Evolutionary conservation across 2,329 filamentous ascomycete species (phyloP).

Genomic region (Botrytis squamosa): DNA sequence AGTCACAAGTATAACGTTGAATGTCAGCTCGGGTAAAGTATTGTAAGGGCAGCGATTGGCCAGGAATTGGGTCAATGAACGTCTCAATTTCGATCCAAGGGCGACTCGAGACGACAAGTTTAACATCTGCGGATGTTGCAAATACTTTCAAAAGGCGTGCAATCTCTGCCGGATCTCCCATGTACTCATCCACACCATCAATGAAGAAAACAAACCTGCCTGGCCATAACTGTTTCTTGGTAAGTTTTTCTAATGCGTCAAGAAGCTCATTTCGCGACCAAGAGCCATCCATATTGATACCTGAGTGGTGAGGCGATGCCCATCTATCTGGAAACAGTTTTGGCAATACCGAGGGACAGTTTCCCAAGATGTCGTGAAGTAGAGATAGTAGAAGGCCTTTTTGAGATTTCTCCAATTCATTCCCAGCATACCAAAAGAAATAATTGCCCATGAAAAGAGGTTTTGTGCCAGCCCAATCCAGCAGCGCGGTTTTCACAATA

Average conservation of each 20-base stretch:
- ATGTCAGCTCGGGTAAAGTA: background rate
- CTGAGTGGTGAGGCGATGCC: background rate
- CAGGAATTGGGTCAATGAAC: background rate
- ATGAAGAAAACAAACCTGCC: background rate
- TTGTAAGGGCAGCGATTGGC: background rate
- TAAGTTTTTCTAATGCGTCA: background rate
- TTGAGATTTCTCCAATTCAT: slow-evolving; percentile 26
- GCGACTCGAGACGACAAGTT: background rate
- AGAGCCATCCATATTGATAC: background rate
- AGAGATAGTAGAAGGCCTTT: slow-evolving; percentile 24
- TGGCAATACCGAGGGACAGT: slow-evolving; percentile 8
- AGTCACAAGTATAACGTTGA: background rate
- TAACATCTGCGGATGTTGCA: background rate
- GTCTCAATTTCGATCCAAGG: background rate
- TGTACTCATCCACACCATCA: slow-evolving; percentile 8
- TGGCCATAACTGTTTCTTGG: background rate
- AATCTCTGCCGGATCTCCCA: background rate
- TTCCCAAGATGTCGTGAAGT: slow-evolving; percentile 16
- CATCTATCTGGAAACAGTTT: slow-evolving; percentile 3
- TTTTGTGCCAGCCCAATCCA: slow-evolving; percentile 34
- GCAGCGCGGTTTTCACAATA: slow-evolving; percentile 27
- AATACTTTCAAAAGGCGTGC: background rate
- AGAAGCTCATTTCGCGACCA: background rate
- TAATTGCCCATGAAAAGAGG: slow-evolving; percentile 39
- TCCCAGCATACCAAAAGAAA: slow-evolving; percentile 48